Evolutionary conservation across 2,329 filamentous ascomycete species (phyloP), one percentile per base, ranked within the genome.

Genomic region (Fusarium transvaalense): DNA sequence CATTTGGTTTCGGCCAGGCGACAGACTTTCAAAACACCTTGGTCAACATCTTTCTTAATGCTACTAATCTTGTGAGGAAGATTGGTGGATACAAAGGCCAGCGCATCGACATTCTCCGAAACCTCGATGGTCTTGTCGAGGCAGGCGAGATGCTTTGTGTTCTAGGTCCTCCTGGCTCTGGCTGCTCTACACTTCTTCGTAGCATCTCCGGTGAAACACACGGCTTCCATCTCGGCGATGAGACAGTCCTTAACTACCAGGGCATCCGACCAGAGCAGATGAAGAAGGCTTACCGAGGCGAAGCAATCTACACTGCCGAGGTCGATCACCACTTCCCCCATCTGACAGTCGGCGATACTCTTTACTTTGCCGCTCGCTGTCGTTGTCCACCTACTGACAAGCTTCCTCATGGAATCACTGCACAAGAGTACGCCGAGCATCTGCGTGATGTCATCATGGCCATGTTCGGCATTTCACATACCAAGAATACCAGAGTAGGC

Each of bases 291-390:
- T 93, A 93, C 79, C 87, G 90, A 21, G 92, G 92, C 54, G 92
- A 95, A 79, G 91, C 91, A 51, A 93, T 94, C 74, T 95, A 94
- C 79, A 93, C 91, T 0, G 91, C 91, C 43, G 92, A 94, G 77
- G 90, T 92, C 25, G 92, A 95, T 75, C 88, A 90, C 4, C 91
- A 93, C 78, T 93, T 93, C 72, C 90, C 91, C 6, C 86, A 89
- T 77, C 79, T 94, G 69, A 89, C 86, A 2, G 91, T 94, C 14
- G 91, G 90, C 48, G 89, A 94, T 68, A 94, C 92, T 0, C 82
- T 94, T 10, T 88, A 87, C 55, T 94, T 94, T 65, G 91, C 92
- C 13, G 90, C 91, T 8, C 83, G 86, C 21, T 89, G 91, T 6
- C 84, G 89, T 45, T 85, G 88, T 21, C 89, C 90, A 0, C 51